Conservation (phyloP, 441 rosid species). For the Raphanus hybrid region DNA sequence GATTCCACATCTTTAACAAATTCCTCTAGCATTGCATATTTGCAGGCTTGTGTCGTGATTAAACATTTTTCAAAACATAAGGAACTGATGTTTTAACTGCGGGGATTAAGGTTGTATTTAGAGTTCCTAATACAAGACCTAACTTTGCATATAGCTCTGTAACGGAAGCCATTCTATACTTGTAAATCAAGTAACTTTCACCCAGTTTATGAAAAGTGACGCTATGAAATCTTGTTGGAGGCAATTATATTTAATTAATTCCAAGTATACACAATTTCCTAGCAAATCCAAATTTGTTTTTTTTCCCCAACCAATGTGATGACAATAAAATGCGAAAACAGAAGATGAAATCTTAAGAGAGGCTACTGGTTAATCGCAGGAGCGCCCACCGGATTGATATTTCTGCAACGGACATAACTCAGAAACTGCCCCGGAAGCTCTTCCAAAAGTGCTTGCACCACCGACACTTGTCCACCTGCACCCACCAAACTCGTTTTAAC, state of each 20-base stretch:
- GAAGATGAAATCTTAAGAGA: background rate
- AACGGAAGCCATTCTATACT: background rate
- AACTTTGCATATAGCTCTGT: background rate
- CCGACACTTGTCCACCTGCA: slow-evolving; percentile 68
- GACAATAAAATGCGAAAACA: background rate
- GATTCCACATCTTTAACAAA: no score
- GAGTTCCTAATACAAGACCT: background rate
- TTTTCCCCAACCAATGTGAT: background rate
- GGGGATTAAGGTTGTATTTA: background rate
- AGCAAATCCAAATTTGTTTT: background rate
- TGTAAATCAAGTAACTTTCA: background rate
- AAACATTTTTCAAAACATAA: background rate
- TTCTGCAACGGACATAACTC: slow-evolving; percentile 60
- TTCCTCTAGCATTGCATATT: background rate
- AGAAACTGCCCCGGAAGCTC: slow-evolving; percentile 87
- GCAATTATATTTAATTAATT: background rate
- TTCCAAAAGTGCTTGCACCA: slow-evolving; percentile 64
- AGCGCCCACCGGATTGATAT: slow-evolving; percentile 54
- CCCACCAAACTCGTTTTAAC: slow-evolving; percentile 6
- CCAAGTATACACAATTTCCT: slow-evolving; percentile 6
- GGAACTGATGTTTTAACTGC: background rate
- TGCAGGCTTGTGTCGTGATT: background rate
- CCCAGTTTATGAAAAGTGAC: background rate
- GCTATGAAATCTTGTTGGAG: background rate
- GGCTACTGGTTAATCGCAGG: background rate